Percentiles rank a stretch among this genome's conserved stretches.
phyloP scores from a whole-genome alignment of 2,329 filamentous ascomycete genomes.

The Neurospora sp. region DNA sequence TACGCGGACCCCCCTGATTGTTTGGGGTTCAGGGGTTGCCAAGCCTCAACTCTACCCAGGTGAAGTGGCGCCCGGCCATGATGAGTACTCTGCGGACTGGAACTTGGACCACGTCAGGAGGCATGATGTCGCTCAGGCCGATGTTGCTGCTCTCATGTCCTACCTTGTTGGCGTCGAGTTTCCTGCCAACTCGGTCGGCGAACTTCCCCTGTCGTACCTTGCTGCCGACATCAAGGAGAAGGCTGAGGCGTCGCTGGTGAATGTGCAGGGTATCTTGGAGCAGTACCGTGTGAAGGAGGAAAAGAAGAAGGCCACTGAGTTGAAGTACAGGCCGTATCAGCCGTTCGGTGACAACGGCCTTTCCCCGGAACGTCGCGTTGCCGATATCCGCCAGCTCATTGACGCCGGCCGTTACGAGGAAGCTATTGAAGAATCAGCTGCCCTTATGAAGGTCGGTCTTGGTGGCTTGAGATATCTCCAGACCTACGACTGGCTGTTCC shows the following conservation, averaged over 20 bases:
- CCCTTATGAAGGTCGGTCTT: slow-evolving; percentile 66
- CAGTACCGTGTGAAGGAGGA: slow-evolving; percentile 95
- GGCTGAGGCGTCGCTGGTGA: slow-evolving; percentile 73
- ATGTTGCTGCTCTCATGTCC: slow-evolving; percentile 91
- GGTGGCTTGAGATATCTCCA: slow-evolving; percentile 87
- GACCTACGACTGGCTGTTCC: slow-evolving; percentile 96
- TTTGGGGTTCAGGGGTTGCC: slow-evolving; percentile 87
- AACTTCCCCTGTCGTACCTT: slow-evolving; percentile 77
- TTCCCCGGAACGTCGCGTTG: slow-evolving; percentile 56
- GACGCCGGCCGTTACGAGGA: slow-evolving; percentile 55
- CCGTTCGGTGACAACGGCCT: slow-evolving; percentile 54
- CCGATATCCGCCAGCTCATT: slow-evolving; percentile 59
- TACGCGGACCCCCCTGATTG: slow-evolving; percentile 84
- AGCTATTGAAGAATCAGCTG: slow-evolving; percentile 68
- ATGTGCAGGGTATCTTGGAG: slow-evolving; percentile 79
- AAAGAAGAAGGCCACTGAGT: slow-evolving; percentile 62
- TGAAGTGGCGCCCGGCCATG: slow-evolving; percentile 64
- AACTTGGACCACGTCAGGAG: slow-evolving; percentile 67
- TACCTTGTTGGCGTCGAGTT: slow-evolving; percentile 82
- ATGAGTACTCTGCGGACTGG: slow-evolving; percentile 90
- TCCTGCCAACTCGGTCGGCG: slow-evolving; percentile 91
- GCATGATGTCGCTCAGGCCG: slow-evolving; percentile 88
- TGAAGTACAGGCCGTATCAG: slow-evolving; percentile 68
- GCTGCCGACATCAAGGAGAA: slow-evolving; percentile 64
- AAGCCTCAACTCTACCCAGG: slow-evolving; percentile 51